Evolutionary conservation across 805 yeast species (phyloP).

Genomic region (Spathaspora hagerdaliae): DNA sequence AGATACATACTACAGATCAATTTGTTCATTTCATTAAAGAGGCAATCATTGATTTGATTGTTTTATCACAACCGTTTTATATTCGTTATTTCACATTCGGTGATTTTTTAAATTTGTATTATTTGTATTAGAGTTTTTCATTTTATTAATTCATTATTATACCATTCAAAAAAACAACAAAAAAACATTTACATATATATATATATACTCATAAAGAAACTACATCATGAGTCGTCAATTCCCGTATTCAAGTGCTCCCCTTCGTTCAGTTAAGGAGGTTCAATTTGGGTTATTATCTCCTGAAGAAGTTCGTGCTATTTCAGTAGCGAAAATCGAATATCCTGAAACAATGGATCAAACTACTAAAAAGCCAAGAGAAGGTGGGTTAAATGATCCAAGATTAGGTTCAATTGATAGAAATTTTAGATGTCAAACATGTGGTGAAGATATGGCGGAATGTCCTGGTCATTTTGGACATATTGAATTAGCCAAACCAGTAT

Average conservation of each 20-base stretch:
- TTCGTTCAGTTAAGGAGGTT: conserved; percentile 95
- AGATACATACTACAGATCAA: not conserved
- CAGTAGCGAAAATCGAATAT: conserved; percentile 95
- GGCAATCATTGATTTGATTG: conserved; percentile 3
- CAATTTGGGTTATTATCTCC: conserved; percentile 98
- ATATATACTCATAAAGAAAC: not conserved
- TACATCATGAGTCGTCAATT: conserved; percentile 45
- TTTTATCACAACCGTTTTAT: not conserved
- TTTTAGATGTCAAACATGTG: conserved; percentile 97
- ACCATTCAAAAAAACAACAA: conserved; percentile 4
- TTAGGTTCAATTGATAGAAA: conserved; percentile 96
- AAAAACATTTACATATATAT: not conserved
- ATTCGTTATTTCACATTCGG: conserved; percentile 1
- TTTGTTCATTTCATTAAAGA: not conserved
- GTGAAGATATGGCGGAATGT: conserved; percentile 98
- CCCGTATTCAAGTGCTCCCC: conserved; percentile 97
- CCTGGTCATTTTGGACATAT: conserved; percentile 99
- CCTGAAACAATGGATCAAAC: conserved; percentile 99
- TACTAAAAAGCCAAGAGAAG: conserved; percentile 90
- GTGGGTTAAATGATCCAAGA: conserved; percentile 96
- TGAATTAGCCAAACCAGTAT: conserved; percentile 96
- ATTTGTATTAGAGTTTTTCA: conserved; percentile 1
- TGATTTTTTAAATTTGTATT: not conserved
- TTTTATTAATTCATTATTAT: not conserved
- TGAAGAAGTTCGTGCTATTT: conserved; percentile 91